Evolutionary conservation across 2,329 filamentous ascomycete species (phyloP), one percentile per base, ranked within the genome.

Genomic region (Penicillium rolfsii): DNA sequence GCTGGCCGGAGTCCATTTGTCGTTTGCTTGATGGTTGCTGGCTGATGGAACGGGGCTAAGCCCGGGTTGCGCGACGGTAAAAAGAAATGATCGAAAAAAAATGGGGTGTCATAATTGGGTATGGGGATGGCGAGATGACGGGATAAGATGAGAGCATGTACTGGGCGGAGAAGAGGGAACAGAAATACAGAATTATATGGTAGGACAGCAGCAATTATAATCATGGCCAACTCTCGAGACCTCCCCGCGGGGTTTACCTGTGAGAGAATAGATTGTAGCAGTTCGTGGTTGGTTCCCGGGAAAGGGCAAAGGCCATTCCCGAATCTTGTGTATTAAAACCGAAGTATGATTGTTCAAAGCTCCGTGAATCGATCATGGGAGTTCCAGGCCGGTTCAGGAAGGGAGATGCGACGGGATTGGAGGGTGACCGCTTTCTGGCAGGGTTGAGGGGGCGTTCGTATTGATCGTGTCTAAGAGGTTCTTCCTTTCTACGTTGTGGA

Each of bases 361-460:
- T 22, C 9, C 2, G 24, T 24, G 12, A 7, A n/a, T 26, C 28
- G 14, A 16, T 46, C 24, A 3, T 30, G 26, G 26, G 26, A n/a
- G 26, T 16, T 30, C 2, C 7, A 28, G 38, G 38, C 59, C 56
- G n/a, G 55, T 57, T 62, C 4, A 16, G 59, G 57, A 59, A 62
- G 59, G 62, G 49, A 52, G 54, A 64, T 58, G 48, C 59, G 38
- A 58, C 14, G 49, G 45, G 54, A 45, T 33, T 26, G 46, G 26
- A 9, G 14, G 4, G 52, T 45, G 12, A n/a, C 40, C 30, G 26
- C 57, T 49, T 14, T 8, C 9, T 2, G 30, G 30, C 9, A 11
- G 30, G 30, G 5, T 5, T 33, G 3, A 11, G 30, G 30, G 30
- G 30, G 30, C 30, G 9, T 11, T 33, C 9, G 30, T 33, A 9